Conservation (phyloP, 1,284 basidiomycete species). For the Psilocybe mexicana region DNA sequence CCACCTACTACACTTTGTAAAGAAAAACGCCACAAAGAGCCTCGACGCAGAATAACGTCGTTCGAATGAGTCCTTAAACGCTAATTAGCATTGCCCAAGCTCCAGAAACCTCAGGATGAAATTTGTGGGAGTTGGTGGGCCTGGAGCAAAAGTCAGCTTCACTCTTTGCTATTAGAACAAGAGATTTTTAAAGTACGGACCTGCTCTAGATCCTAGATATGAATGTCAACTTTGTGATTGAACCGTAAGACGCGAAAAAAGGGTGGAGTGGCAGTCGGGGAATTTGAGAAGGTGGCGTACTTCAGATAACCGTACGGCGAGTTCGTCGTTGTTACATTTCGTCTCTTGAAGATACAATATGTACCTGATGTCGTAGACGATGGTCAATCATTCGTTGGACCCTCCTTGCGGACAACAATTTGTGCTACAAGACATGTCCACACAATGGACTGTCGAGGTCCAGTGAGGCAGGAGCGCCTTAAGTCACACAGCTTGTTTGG, state of each 20-base stretch:
- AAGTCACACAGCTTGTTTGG: background rate
- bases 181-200: background rate
- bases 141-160: background rate
- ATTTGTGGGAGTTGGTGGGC: background rate
- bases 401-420: no score
- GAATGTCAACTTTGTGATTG: background rate
- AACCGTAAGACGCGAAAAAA: constrained; percentile 3
- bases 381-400: no score
- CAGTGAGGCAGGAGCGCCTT: no score
- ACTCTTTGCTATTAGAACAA: background rate
- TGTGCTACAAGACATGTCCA: no score
- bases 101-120: background rate
- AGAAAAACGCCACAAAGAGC: constrained; percentile 1
- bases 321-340: background rate
- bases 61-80: constrained; percentile 2
- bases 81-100: background rate
- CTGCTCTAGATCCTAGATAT: background rate
- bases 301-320: constrained; percentile 5
- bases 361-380: background rate
- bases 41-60: constrained; percentile 1
- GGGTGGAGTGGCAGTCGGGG: constrained; percentile 1
- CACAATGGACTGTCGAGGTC: no score
- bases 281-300: constrained; percentile 15
- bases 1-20: no score
- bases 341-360: background rate